Conservation (phyloP, 2,329 filamentous ascomycete species). For the Diplodia sapinea region DNA sequence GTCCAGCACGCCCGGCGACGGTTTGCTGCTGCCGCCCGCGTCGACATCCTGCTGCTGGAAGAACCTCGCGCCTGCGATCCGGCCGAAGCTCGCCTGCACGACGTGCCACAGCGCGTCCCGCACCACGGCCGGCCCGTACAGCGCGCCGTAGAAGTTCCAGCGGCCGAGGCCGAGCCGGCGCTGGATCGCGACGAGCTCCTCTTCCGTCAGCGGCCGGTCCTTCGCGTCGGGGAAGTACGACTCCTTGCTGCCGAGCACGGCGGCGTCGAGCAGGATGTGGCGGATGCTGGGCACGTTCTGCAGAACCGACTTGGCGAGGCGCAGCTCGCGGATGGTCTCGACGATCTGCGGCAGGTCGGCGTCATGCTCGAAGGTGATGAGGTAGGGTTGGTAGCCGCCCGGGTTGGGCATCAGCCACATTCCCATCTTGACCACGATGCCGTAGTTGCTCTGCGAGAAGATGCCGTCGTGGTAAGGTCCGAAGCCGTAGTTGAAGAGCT, state of each 20-base stretch:
- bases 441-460: conserved; percentile 46
- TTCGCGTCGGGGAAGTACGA: conserved; percentile 36
- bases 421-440: conserved; percentile 57
- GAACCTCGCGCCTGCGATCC: conserved; percentile 43
- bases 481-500: conserved; percentile 46
- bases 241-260: conserved; percentile 48
- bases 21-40: conserved; percentile 36
- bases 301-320: conserved; percentile 45
- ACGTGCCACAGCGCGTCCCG: conserved; percentile 43
- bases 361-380: conserved; percentile 56
- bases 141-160: conserved; percentile 57
- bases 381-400: conserved; percentile 54
- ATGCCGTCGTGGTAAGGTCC: conserved; percentile 47
- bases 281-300: conserved; percentile 54
- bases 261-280: conserved; percentile 50
- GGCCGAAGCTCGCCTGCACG: conserved; percentile 46
- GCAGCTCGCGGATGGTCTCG: conserved; percentile 57
- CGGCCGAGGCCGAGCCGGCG: conserved; percentile 50
- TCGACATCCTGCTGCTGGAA: conserved; percentile 34
- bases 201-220: conserved; percentile 46
- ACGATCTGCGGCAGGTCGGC: conserved; percentile 57
- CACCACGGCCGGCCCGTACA: conserved; percentile 36
- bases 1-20: conserved; percentile 41
- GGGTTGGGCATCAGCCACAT: conserved; percentile 61
- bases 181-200: conserved; percentile 51